These are phyloP conservation scores for Puccinia novopanici DNA, from an alignment of 1,284 basidiomycete species.

Conservation along the genomic window DNA sequence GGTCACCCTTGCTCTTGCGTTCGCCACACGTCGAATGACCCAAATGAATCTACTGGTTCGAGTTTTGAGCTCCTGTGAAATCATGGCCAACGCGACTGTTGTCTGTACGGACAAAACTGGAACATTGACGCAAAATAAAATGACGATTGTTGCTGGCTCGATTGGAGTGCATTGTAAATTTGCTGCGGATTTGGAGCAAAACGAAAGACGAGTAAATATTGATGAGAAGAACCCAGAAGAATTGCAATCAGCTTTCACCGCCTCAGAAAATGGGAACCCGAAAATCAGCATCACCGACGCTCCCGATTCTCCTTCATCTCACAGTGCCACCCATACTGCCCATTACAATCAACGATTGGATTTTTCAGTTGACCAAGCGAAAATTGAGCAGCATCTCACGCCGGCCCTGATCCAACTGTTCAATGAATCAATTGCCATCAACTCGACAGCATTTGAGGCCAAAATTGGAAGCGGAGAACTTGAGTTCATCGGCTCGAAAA, in stretches of 20 bases:
- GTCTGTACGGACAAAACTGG: conserved; percentile 53
- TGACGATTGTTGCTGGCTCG: conserved; percentile 53
- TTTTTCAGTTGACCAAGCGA: conserved; percentile 47
- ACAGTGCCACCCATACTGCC: background rate
- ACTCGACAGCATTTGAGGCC: conserved; percentile 53
- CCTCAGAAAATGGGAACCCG: conserved; percentile 12
- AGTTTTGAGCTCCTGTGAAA: conserved; percentile 53
- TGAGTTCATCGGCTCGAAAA: conserved; percentile 60
- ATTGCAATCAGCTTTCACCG: background rate
- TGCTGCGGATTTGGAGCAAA: conserved; percentile 75
- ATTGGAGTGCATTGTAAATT: conserved; percentile 80
- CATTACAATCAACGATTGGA: conserved; percentile 51
- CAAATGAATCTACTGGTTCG: conserved; percentile 52
- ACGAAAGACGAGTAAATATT: conserved; percentile 70
- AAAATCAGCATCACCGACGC: conserved; percentile 20
- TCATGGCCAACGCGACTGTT: conserved; percentile 53
- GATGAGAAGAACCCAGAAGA: conserved; percentile 61
- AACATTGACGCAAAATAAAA: conserved; percentile 53
- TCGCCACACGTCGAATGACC: conserved; percentile 53
- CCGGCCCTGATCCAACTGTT: conserved; percentile 43
- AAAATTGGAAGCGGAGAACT: conserved; percentile 22
- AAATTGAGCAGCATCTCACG: background rate
- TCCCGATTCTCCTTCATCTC: conserved; percentile 2
- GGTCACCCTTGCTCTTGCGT: conserved; percentile 53
- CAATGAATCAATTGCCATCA: conserved; percentile 52